Percentiles rank a stretch among this genome's conserved stretches.
Evolutionary conservation across 768 basidiomycete genomes (phyloP).

Genomic region (Kwoniella bestiolae): DNA sequence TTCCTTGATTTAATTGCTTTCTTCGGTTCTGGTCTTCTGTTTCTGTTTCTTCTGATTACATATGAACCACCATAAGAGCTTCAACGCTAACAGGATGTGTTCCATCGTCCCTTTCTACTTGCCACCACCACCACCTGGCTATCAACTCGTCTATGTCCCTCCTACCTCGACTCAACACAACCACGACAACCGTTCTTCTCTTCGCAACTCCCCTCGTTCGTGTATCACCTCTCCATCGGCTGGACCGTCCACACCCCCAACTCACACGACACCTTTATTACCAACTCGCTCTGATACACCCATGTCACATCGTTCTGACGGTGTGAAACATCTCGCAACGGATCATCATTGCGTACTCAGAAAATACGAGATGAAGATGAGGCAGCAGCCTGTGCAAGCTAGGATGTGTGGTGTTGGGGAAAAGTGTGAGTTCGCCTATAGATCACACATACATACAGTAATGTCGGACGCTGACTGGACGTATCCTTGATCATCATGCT

Average conservation of each 20-base stretch:
- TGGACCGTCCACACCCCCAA: slow-evolving; percentile 5
- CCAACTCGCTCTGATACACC: slow-evolving; percentile 10
- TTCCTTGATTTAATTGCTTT: neutral
- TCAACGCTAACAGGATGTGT: slow-evolving; percentile 27
- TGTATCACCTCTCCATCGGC: neutral
- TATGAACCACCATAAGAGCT: neutral
- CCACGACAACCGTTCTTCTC: slow-evolving; percentile 5
- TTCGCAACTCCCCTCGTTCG: neutral
- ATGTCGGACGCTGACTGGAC: neutral
- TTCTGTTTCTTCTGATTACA: slow-evolving; percentile 1
- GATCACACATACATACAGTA: neutral
- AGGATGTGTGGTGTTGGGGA: slow-evolving; percentile 63
- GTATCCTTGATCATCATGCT: slow-evolving; percentile 11
- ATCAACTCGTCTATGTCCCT: slow-evolving; percentile 39
- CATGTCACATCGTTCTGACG: slow-evolving; percentile 1
- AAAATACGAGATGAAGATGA: slow-evolving; percentile 80
- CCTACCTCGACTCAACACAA: slow-evolving; percentile 4
- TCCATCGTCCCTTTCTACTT: slow-evolving; percentile 32
- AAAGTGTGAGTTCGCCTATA: slow-evolving; percentile 62
- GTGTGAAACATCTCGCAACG: slow-evolving; percentile 4
- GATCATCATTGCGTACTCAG: slow-evolving; percentile 60
- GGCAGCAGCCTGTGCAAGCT: slow-evolving; percentile 86
- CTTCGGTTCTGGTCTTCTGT: neutral
- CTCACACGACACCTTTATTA: slow-evolving; percentile 1
- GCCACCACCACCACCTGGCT: slow-evolving; percentile 38